Evolutionary conservation across 495 filamentous ascomycete species (phyloP), one percentile per base, ranked within the genome.

Genomic region (Gamarada debralockiae): DNA sequence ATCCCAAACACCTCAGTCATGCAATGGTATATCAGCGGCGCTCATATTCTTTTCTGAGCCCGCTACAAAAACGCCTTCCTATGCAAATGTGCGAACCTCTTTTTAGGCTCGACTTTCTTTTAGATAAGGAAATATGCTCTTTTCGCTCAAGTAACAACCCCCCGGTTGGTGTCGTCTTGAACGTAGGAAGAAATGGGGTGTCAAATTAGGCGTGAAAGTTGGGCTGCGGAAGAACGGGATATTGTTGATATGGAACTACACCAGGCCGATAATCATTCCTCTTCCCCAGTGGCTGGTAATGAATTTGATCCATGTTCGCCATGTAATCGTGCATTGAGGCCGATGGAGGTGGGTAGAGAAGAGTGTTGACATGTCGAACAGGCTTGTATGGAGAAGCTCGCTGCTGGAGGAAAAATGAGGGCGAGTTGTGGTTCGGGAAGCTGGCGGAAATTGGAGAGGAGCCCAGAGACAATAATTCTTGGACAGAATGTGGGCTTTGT

Each of bases 221-320:
- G 55, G 50, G 71, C 55, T 65, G 71, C 43, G 50, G 69, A 43
- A 63, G 53, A 24, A 58, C 48, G 1, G 71, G 69, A 62, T 63
- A 69, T 0, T 53, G 46, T 42, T 73, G 68, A 29, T 66, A 63
- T 13, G 61, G 48, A 10, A 98, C 77, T 22, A 89, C 78, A 14
- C 93, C 93, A 3, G 86, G 86, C 50, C 86, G 84, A 47, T 84
- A 79, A 54, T 96, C 89, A 45, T 84, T 80, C 3, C 80, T 76
- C 62, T 89, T 89, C 3, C 89, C 87, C 8, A 98, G 70, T 3
- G 92, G 89, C 60, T 95, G 92, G 58, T 97, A 98, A 62, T 96
- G 93, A 90, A 98, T 96, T 70, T 96, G 89, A 58, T 89, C 73
- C 65, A 86, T 73, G 50, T 78, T 65, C 65, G 86, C 74, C 65